Evolutionary conservation across 441 rosid genomes (phyloP).

Genomic region (Dalechampia spathulata): DNA sequence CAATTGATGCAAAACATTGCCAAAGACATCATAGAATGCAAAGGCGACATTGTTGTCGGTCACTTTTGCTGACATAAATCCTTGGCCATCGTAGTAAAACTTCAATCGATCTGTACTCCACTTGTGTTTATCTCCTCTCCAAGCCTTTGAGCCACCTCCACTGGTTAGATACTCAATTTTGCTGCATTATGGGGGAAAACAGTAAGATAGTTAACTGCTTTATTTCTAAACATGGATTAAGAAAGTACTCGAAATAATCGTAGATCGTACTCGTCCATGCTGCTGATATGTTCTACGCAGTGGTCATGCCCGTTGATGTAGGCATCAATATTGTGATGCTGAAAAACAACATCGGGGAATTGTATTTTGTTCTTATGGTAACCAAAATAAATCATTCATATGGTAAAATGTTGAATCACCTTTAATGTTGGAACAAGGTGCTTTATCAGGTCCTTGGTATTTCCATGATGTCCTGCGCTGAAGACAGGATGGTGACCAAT

Average conservation of each 20-base stretch:
- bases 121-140: constrained; percentile 40
- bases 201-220: background rate
- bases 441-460: constrained; percentile 20
- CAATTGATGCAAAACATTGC: constrained; percentile 43
- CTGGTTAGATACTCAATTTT: constrained; percentile 51
- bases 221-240: too few relatives aligned
- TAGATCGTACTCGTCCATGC: constrained; percentile 2
- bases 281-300: constrained; percentile 23
- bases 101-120: constrained; percentile 38
- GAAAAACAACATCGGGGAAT: background rate
- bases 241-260: too few relatives aligned
- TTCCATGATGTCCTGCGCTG: constrained; percentile 36
- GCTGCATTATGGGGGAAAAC: constrained; percentile 24
- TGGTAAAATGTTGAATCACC: constrained; percentile 15
- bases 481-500: constrained; percentile 35
- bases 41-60: constrained; percentile 21
- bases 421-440: constrained; percentile 25
- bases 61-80: constrained; percentile 54
- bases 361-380: background rate
- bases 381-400: background rate
- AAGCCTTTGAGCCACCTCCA: constrained; percentile 78
- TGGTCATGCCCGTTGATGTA: constrained; percentile 57
- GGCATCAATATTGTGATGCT: constrained; percentile 28
- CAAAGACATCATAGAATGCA: constrained; percentile 38
- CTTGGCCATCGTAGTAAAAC: constrained; percentile 63